These are phyloP conservation scores for Harringtonia lauricola DNA, from an alignment of 2,329 filamentous ascomycete genomes.

Conservation along the genomic window DNA sequence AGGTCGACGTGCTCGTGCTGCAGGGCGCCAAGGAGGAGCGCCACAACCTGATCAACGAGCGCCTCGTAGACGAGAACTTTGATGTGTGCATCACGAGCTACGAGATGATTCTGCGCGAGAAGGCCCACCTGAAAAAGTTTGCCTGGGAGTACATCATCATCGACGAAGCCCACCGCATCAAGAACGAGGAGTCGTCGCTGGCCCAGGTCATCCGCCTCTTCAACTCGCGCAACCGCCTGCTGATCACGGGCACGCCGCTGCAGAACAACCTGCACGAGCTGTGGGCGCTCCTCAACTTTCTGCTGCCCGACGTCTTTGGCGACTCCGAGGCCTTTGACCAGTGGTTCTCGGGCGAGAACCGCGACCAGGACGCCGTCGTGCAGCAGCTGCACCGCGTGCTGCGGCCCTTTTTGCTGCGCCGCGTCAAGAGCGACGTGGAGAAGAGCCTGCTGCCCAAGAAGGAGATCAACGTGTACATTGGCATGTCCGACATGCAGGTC, in stretches of 20 bases:
- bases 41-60: constrained; percentile 75
- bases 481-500: constrained; percentile 98
- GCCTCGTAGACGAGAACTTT: constrained; percentile 87
- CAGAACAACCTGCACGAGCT: constrained; percentile 98
- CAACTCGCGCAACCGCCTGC: constrained; percentile 84
- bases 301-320: constrained; percentile 96
- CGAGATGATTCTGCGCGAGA: constrained; percentile 96
- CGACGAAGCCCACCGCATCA: constrained; percentile 95
- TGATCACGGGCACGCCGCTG: constrained; percentile 93
- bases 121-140: constrained; percentile 90
- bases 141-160: constrained; percentile 99
- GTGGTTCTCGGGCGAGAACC: constrained; percentile 88
- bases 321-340: constrained; percentile 95
- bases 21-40: constrained; percentile 95
- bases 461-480: constrained; percentile 91
- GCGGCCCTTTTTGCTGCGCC: constrained; percentile 83
- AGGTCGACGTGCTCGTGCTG: constrained; percentile 85
- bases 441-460: constrained; percentile 97
- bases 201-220: constrained; percentile 95
- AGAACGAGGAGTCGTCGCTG: constrained; percentile 96
- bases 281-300: constrained; percentile 93
- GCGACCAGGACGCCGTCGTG: constrained; percentile 89
- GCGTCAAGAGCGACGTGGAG: constrained; percentile 95
- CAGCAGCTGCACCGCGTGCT: constrained; percentile 91
- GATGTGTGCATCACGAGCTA: constrained; percentile 98